Evolutionary conservation across 768 basidiomycete species (phyloP).

Genomic region (Psilocybe cubensis): DNA sequence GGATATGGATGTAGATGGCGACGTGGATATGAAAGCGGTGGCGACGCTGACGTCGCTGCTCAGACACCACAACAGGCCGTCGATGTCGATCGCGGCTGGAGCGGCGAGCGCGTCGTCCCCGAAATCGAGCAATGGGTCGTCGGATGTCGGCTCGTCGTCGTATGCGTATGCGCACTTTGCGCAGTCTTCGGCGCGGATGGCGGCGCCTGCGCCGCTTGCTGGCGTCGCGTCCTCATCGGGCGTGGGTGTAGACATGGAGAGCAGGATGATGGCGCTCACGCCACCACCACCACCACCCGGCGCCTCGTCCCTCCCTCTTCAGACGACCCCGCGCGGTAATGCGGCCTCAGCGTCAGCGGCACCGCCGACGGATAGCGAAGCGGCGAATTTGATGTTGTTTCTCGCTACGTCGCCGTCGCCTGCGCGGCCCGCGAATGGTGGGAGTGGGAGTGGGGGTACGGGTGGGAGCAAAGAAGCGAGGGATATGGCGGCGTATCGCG

Average conservation of each 20-base stretch:
- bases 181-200: constrained; percentile 67
- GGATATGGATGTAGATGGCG: constrained; percentile 41
- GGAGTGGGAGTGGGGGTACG: no score
- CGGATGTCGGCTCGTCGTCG: constrained; percentile 66
- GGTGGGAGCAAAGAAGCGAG: constrained; percentile 54
- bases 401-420: constrained; percentile 88
- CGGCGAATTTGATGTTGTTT: constrained; percentile 84
- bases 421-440: constrained; percentile 59
- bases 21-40: constrained; percentile 82
- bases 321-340: constrained; percentile 48
- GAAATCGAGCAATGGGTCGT: constrained; percentile 72
- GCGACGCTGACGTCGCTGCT: constrained; percentile 77
- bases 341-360: no score
- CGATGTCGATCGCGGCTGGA: no score
- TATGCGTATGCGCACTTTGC: constrained; percentile 67
- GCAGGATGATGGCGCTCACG: no score
- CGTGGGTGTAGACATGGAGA: constrained; percentile 30
- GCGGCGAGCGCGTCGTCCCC: constrained; percentile 66
- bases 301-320: constrained; percentile 32
- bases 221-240: constrained; percentile 42
- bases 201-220: constrained; percentile 41
- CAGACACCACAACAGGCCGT: constrained; percentile 64
- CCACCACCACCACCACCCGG: constrained; percentile 47
- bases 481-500: constrained; percentile 60
- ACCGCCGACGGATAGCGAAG: constrained; percentile 76